Conservation (phyloP, 2,329 filamentous ascomycete species). For the Balansia obtecta region DNA sequence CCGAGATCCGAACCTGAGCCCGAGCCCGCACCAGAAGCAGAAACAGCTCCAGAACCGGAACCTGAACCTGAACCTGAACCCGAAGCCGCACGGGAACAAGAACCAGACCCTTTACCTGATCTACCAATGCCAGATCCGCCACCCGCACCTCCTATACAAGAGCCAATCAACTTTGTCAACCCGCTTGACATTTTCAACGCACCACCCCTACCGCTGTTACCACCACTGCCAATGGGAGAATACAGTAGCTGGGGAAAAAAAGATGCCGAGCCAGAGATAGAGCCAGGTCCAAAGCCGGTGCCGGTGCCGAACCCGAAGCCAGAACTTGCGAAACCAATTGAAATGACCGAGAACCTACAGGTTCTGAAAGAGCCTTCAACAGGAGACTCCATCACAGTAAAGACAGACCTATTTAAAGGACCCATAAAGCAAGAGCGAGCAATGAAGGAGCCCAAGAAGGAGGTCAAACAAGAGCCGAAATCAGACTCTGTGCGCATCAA, state of each 20-base stretch:
- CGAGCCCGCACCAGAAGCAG: not conserved
- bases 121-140: not conserved
- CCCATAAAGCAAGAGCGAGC: constrained; percentile 8
- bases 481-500: constrained; percentile 15
- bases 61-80: not conserved
- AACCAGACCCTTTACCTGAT: not conserved
- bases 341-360: not conserved
- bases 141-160: constrained; percentile 3
- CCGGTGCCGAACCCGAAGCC: too few species aligned
- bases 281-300: constrained; percentile 3
- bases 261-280: not conserved
- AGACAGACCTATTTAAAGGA: constrained; percentile 5
- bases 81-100: not conserved
- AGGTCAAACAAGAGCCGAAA: constrained; percentile 8
- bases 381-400: constrained; percentile 8
- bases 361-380: constrained; percentile 5
- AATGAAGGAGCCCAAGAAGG: constrained; percentile 1
- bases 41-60: not conserved
- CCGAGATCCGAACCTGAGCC: not conserved
- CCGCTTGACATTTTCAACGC: constrained; percentile 25
- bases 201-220: constrained; percentile 15
- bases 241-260: constrained; percentile 9
- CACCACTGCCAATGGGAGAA: constrained; percentile 14
- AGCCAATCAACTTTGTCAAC: constrained; percentile 23
- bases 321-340: constrained; percentile 1